A percentile compares a stretch with the other conserved stretches of the same genome.
phyloP scores from a whole-genome alignment of 2,329 filamentous ascomycete genomes.

The Penicillium sp. region DNA sequence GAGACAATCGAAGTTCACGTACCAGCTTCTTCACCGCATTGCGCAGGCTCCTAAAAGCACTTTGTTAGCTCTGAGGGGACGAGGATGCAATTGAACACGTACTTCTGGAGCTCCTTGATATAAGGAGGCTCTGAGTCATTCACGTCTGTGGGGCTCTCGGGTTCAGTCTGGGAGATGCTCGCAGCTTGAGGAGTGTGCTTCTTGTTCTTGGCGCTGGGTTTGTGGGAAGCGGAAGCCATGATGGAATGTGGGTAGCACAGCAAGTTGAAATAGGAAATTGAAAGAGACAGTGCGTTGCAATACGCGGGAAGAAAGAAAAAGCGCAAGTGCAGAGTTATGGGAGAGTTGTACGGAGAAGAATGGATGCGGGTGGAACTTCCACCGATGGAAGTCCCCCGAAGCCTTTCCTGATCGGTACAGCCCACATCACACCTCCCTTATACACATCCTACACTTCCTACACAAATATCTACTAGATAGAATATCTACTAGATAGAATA shows the following conservation, averaged over 20 bases:
- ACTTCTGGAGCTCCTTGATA: slow-evolving; percentile 91
- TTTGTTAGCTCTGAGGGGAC: neutral
- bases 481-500: neutral
- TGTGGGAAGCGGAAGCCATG: slow-evolving; percentile 65
- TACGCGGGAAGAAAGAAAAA: slow-evolving; percentile 6
- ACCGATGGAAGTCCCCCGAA: slow-evolving; percentile 30
- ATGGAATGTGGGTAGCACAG: slow-evolving; percentile 28
- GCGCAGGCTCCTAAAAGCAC: slow-evolving; percentile 70
- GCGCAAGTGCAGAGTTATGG: slow-evolving; percentile 3
- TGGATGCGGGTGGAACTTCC: slow-evolving; percentile 30
- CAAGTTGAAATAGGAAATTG: slow-evolving; percentile 4
- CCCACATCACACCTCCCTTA: slow-evolving; percentile 9
- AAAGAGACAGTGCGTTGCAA: slow-evolving; percentile 12
- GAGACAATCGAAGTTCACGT: slow-evolving; percentile 40
- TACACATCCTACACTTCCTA: neutral
- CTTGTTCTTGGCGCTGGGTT: slow-evolving; percentile 69
- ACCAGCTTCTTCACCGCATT: slow-evolving; percentile 95
- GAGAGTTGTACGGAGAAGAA: slow-evolving; percentile 17
- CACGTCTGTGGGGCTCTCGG: slow-evolving; percentile 44
- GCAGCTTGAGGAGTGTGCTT: slow-evolving; percentile 48
- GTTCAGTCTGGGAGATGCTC: slow-evolving; percentile 28
- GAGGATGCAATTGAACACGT: slow-evolving; percentile 35
- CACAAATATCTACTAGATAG: neutral
- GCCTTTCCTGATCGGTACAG: slow-evolving; percentile 22
- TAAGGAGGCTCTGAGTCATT: slow-evolving; percentile 72